Conservation (phyloP, 129 eudicot species). For the Flaveria brownii region DNA sequence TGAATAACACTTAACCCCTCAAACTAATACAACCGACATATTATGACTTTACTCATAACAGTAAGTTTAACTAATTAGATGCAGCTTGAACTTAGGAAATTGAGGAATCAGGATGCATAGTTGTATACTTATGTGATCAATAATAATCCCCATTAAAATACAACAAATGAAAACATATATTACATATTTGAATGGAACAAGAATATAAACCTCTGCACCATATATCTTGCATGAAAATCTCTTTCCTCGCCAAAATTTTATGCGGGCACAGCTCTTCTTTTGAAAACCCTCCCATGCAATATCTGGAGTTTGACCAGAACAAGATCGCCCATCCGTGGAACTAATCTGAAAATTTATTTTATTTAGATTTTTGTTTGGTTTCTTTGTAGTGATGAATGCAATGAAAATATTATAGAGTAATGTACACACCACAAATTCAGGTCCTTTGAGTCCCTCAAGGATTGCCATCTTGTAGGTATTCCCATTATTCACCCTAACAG, state of each 20-base stretch:
- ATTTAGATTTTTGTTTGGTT: not conserved
- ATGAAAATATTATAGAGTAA: slow-evolving; percentile 3
- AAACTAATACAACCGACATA: too few relatives aligned
- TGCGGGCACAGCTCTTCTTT: slow-evolving; percentile 58
- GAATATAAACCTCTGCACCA: slow-evolving; percentile 82
- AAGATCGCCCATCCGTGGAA: slow-evolving; percentile 66
- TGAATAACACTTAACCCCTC: too few relatives aligned
- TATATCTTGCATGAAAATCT: slow-evolving; percentile 86
- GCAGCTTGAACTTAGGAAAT: not conserved
- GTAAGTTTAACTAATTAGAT: slow-evolving; percentile 10
- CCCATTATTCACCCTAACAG: slow-evolving; percentile 62
- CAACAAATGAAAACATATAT: not conserved
- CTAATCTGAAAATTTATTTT: slow-evolving; percentile 56
- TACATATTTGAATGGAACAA: slow-evolving; percentile 21
- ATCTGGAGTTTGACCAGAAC: slow-evolving; percentile 93
- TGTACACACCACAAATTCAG: slow-evolving; percentile 70
- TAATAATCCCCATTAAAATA: not conserved
- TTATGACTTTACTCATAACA: too few relatives aligned
- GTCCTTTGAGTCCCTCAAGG: slow-evolving; percentile 87
- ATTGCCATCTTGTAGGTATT: slow-evolving; percentile 75
- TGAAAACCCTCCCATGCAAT: slow-evolving; percentile 93
- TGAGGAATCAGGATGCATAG: not conserved
- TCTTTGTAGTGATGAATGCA: slow-evolving; percentile 9
- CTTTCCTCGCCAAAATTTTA: slow-evolving; percentile 70
- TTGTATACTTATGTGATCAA: slow-evolving; percentile 23